Evolutionary conservation across 2,329 filamentous ascomycete genomes (phyloP), one percentile per base, ranked within the genome.

Genomic region (Ophiostoma pallidulum): DNA sequence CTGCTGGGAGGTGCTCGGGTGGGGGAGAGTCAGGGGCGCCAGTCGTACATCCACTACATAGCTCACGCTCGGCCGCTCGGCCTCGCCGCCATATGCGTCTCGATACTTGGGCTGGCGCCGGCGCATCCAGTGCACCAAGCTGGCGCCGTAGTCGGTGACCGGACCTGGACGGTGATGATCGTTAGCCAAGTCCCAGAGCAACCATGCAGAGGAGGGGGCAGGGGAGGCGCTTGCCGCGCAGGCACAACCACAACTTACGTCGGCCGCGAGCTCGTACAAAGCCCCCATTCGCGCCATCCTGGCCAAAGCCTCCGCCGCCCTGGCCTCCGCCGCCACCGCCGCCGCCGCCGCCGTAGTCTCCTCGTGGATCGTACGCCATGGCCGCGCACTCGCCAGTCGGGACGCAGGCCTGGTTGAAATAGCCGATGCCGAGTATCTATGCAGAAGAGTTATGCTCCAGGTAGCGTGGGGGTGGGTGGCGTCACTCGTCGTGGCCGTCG

Each of bases 131-230:
- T 94, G 86, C 45, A 86, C 82, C 63, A 94, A 78, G 9, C 88
- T 92, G 20, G 90, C 84, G 59, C 88, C 85, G 74, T 95, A 95
- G 66, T 96, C 90, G 38, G 90, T 96, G 13, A 94, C 87, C 38
- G 89, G 85, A 54, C 89, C 88, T 94, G 43, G 14, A 37, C 24
- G 4, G 35, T 37, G 3, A 44, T n/a, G 18, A 19, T 37, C 9
- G 6, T 28, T 9, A 19, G 37, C 37, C 24, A n/a, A n/a, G n/a
- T n/a, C n/a, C n/a, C n/a, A n/a, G n/a, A n/a, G n/a, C n/a, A n/a
- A n/a, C n/a, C n/a, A n/a, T n/a, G n/a, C n/a, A n/a, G n/a, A n/a
- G n/a, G n/a, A n/a, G n/a, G n/a, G n/a, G n/a, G n/a, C n/a, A n/a
- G n/a, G n/a, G n/a, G n/a, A n/a, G n/a, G n/a, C n/a, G n/a, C n/a